Percentiles rank a stretch among this genome's conserved stretches.
Evolutionary conservation across 1,284 basidiomycete genomes (phyloP).

Genomic region (Cryptococcus jaspeensis): DNA sequence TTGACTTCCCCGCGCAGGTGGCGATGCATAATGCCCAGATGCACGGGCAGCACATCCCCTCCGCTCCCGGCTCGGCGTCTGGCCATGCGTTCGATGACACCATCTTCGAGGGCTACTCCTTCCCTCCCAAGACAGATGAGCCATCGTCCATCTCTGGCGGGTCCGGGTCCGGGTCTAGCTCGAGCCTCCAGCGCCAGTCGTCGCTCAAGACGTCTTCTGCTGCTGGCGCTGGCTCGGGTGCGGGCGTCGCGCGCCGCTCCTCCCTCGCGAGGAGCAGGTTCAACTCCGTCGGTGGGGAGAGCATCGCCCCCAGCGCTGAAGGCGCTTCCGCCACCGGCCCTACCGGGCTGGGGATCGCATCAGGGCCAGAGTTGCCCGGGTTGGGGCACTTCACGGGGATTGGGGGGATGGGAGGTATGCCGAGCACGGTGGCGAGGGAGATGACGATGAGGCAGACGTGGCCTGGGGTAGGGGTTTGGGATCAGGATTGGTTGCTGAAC

Average conservation of each 20-base stretch:
- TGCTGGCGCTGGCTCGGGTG: background rate
- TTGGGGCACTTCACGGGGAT: background rate
- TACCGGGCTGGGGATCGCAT: background rate
- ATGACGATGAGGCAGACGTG: background rate
- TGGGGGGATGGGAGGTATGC: background rate
- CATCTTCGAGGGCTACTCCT: constrained; percentile 26
- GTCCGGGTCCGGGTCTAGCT: background rate
- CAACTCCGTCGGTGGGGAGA: constrained; percentile 6
- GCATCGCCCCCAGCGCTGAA: background rate
- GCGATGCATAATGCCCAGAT: too few relatives aligned
- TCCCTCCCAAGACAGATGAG: constrained; percentile 23
- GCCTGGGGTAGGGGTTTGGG: constrained; percentile 41
- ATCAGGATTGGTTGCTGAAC: constrained; percentile 44
- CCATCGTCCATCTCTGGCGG: background rate
- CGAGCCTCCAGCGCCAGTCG: background rate
- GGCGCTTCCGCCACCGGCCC: background rate
- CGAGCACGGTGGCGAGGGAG: background rate
- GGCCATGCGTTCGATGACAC: background rate
- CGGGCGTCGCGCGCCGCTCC: constrained; percentile 1
- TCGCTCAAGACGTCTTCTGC: background rate
- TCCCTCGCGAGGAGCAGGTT: constrained; percentile 15
- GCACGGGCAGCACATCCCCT: background rate
- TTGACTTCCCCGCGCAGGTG: constrained; percentile 30
- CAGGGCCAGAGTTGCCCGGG: too few relatives aligned
- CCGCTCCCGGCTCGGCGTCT: background rate